Conservation (phyloP, 2,329 filamentous ascomycete genomes). For the Pseudogymnoascus verrucosus region DNA sequence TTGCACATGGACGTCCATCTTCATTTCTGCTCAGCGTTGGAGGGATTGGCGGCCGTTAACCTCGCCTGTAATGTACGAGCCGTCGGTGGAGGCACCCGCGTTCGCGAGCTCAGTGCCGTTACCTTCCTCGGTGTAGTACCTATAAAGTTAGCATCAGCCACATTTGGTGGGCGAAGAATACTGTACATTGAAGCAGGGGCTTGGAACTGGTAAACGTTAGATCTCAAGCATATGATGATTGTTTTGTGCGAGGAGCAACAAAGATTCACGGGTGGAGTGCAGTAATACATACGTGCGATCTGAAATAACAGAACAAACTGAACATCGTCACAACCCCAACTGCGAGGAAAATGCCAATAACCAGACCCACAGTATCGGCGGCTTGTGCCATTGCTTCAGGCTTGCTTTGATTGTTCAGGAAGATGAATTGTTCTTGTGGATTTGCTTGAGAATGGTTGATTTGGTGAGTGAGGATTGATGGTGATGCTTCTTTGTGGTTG, state of each 20-base stretch:
- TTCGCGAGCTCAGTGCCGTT: too few species aligned
- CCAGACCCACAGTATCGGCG: too few species aligned
- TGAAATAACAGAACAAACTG: too few species aligned
- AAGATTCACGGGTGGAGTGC: not conserved
- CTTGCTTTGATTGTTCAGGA: not conserved
- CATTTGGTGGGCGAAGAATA: not conserved
- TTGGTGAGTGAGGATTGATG: not conserved
- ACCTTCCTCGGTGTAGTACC: too few species aligned
- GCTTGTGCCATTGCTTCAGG: too few species aligned
- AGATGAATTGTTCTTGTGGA: not conserved
- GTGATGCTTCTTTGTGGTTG: not conserved
- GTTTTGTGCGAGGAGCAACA: not conserved
- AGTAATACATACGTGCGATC: not conserved
- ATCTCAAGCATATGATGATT: not conserved
- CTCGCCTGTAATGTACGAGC: too few species aligned
- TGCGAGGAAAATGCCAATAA: too few species aligned
- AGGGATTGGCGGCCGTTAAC: too few species aligned
- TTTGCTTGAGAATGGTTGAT: not conserved
- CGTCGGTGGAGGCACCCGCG: too few species aligned
- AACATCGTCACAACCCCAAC: too few species aligned
- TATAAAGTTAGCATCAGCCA: not conserved
- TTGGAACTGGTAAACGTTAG: not conserved
- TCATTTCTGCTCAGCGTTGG: too few species aligned
- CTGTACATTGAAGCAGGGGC: not conserved
- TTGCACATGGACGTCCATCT: too few species aligned